Evolutionary conservation across 192 early-diverging fungal genomes (phyloP).

Genomic region (Cetraspora pellucida): DNA sequence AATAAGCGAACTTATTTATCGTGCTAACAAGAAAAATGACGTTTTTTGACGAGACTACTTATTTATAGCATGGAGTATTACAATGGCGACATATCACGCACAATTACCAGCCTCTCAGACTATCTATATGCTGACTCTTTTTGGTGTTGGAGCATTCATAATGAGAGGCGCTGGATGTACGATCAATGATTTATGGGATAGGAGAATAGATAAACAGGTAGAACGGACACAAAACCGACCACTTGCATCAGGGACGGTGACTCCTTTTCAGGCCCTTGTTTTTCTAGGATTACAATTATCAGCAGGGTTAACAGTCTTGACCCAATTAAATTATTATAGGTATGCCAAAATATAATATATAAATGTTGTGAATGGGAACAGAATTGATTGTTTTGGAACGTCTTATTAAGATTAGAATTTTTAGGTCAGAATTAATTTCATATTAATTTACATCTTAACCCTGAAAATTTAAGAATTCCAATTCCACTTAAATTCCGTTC

Average conservation of each 20-base stretch:
- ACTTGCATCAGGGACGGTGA: slow-evolving; percentile 76
- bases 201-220: slow-evolving; percentile 84
- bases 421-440: too few species aligned
- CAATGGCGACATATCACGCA: slow-evolving; percentile 65
- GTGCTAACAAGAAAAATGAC: too few species aligned
- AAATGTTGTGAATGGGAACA: too few species aligned
- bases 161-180: slow-evolving; percentile 98
- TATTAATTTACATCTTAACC: too few species aligned
- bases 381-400: too few species aligned
- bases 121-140: slow-evolving; percentile 71
- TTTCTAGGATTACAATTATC: slow-evolving; percentile 82
- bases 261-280: slow-evolving; percentile 64
- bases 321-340: slow-evolving; percentile 90
- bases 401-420: too few species aligned
- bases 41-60: too few species aligned
- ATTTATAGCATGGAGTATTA: slow-evolving; percentile 69
- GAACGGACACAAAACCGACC: slow-evolving; percentile 82
- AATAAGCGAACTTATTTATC: too few species aligned
- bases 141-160: slow-evolving; percentile 82
- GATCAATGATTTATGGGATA: slow-evolving; percentile 97
- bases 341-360: slow-evolving; percentile 29
- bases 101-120: slow-evolving; percentile 57
- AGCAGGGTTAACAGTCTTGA: slow-evolving; percentile 78
- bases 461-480: too few species aligned
- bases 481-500: too few species aligned